Evolutionary conservation across 352 stramenopile species (phyloP).

Genomic region (Aphanomyces stellatus): DNA sequence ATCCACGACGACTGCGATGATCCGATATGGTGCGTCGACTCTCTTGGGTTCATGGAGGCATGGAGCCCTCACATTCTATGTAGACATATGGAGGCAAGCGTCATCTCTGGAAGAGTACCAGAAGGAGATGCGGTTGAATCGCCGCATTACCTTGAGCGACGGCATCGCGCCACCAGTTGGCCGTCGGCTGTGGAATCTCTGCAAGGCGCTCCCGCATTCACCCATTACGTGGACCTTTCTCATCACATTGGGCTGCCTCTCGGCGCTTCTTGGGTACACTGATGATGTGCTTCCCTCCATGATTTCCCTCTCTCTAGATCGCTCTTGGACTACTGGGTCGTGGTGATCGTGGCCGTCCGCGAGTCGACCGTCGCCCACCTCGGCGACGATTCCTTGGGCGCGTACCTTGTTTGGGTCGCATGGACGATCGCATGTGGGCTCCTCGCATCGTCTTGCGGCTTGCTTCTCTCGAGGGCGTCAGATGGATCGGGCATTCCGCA

Average conservation of each 20-base stretch:
- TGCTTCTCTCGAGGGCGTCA: slow-evolving; percentile 50
- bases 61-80: not conserved
- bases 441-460: slow-evolving; percentile 45
- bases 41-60: not conserved
- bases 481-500: slow-evolving; percentile 70
- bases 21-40: no score
- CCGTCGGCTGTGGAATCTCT: slow-evolving; percentile 18
- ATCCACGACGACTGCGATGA: no score
- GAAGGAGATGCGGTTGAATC: not conserved
- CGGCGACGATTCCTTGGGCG: slow-evolving; percentile 44
- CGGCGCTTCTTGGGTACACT: slow-evolving; percentile 50
- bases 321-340: slow-evolving; percentile 56
- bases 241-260: slow-evolving; percentile 41
- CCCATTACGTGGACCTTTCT: slow-evolving; percentile 76
- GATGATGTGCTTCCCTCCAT: not conserved
- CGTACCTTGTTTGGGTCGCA: slow-evolving; percentile 53
- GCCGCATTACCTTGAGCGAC: not conserved
- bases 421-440: slow-evolving; percentile 49
- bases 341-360: slow-evolving; percentile 52
- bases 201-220: slow-evolving; percentile 73
- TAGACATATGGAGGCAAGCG: slow-evolving; percentile 14
- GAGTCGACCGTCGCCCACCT: slow-evolving; percentile 45
- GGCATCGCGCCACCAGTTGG: not conserved
- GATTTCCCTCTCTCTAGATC: slow-evolving; percentile 25
- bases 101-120: slow-evolving; percentile 10